Base-by-base conservation (phyloP, 2,329 filamentous ascomycete genomes). In the Neoarthrinium moseri region DNA sequence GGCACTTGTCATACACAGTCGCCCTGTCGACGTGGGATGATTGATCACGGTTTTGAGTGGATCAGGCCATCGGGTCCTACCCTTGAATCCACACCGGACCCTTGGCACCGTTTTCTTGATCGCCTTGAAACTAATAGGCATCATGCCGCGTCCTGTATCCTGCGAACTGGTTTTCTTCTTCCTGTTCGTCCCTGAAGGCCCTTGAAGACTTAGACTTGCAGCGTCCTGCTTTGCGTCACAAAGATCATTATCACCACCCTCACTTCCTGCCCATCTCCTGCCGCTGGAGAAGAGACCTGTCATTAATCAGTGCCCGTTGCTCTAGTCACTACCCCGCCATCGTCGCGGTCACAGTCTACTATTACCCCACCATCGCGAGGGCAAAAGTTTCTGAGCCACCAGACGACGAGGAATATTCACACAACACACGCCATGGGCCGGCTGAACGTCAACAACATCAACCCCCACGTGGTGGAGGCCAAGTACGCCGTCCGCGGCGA, bases 401-500 rank as follows among this genome's bases (percentile, higher is more conserved):
- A 35, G 17, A 44, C 23, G 7, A 44, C 23, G 7, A 12, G 33
- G 24, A 20, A n/a, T 18, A 17, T 45, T 38, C 41, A 24, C 23
- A 34, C 53, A 42, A 21, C 26, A 17, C 12, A 17, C 22, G 41
- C 33, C 20, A 65, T 65, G 62, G 54, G 56, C 46, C 72, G 75
- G 48, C 77, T 99, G 57, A 87, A 78, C 59, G 75, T 88, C 61
- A 78, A 89, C 69, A 96, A 94, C 75, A 95, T 99, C 77, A 99
- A 97, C 75, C 89, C 83, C 40, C 81, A 94, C 67, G 81, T 97
- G 55, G 84, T 85, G 64, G 82, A 84, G 51, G 94, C 94, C 63
- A 85, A 96, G 73, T 99, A 99, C 74, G 94, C 94, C 56, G 94
- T 99, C 46, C 89, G 94, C 59, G 94, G 94, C 63, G 94, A 97